Base-by-base conservation (phyloP, 2,329 filamentous ascomycete genomes). In the Cercospora nicotianae region DNA sequence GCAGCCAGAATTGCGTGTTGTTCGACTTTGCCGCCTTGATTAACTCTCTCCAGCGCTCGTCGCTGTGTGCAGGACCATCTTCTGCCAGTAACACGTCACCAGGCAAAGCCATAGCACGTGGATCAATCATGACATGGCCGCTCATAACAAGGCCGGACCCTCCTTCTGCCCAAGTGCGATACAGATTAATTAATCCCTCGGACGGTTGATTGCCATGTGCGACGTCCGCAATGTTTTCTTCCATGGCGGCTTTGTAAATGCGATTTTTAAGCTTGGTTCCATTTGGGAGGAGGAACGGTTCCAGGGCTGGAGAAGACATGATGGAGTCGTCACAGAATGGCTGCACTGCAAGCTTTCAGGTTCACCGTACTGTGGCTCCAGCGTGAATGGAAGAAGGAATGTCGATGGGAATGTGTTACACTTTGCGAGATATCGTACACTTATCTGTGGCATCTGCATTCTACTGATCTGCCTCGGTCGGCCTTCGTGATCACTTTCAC, bases 161-260 rank as follows among this genome's bases (percentile, higher is more conserved):
- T 8, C 69, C 69, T 62, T 64, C 18, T 12, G 62, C 69, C 65
- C 68, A 71, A 16, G n/a, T 42, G 7, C 60, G 31, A 53, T 70
- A 70, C 10, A 70, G 59, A 18, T 58, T 59, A n/a, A 68, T 36
- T 13, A 69, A 28, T 36, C 57, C 36, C 10, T 51, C 20, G 3
- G 69, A 71, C 8, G 65, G 67, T 16, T 66, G 58, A 51, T 60
- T 62, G 28, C 67, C 61, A 48, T 30, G 30, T 6, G 16, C 42
- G 8, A 69, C 62, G 33, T 71, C 65, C 13, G 65, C 63, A 58
- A 71, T 62, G 39, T 58, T 39, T 36, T 71, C 69, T 57, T 68
- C 67, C 69, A 71, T 71, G 13, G 69, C 69, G 23, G 69, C 69
- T 31, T 71, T 71, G 45, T 64, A 64, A 36, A 70, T 68, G 42